Evolutionary conservation across 1,284 basidiomycete species (phyloP), one percentile per base, ranked within the genome.

Genomic region (Taiwanofungus camphoratus): DNA sequence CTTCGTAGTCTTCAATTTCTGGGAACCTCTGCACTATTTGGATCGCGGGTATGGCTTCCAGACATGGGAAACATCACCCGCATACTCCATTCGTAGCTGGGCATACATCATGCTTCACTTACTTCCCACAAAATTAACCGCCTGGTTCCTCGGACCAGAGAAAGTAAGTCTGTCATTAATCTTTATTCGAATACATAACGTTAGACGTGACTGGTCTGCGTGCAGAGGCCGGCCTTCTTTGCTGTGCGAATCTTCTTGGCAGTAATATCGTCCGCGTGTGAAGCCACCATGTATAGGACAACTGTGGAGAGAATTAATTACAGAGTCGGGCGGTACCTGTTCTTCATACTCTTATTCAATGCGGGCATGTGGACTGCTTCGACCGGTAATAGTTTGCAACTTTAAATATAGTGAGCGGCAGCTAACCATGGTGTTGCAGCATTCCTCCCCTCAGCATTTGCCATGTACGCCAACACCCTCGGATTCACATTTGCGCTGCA

Each of bases 41-140:
- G 77, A 82, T 51, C 71, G 82, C 51, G 89, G 89, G 22, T 71
- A 82, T 53, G 92, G 89, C 5, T 98, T 99, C 64, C 93, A 99
- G 66, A 98, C 96, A 1, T 99, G 96, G 96, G 96, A 99, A 61
- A 83, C 91, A 5, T 90, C 93, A 8, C 93, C 96, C 5, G 67
- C 79, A 44, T 97, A 87, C 60, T 84, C 92, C 5, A 85, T 99
- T 51, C 74, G 96, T 48, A 94, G 90, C 51, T 99, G 93, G 92
- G 81, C 91, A 7, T 99, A 98, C 63, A 77, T 95, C 45, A 60
- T 91, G 26, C 59, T 94, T 12, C 91, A 93, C 65, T 59, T 79
- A 35, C 56, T 82, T 18, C 75, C 82, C n/a, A 71, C 76, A 6
- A 59, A 60, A 26, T 6, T 65, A 1, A 48, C 59, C 1, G 42